phyloP scores from a whole-genome alignment of 225 moss, liverwort and hornwort species.

The Pseudisothecium myosuroides region DNA sequence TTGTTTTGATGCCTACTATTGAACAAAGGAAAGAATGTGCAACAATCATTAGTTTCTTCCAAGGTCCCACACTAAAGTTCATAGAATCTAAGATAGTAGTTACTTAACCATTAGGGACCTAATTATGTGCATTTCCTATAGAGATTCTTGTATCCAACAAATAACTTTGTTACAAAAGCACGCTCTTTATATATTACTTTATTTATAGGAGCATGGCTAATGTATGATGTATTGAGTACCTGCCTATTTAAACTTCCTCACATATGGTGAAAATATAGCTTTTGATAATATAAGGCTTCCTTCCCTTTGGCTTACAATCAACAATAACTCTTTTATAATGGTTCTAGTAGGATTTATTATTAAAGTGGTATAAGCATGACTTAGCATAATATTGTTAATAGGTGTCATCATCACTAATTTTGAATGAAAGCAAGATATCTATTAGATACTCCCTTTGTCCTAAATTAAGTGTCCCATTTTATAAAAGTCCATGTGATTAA shows the following conservation, averaged over 20 bases:
- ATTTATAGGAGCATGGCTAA: fast-evolving
- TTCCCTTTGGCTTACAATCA: not conserved
- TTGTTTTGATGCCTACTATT: no score
- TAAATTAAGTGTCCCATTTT: not conserved
- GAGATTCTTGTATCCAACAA: not conserved
- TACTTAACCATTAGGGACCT: not conserved
- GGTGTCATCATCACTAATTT: not conserved
- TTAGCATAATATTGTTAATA: not conserved
- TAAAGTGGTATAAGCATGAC: not conserved
- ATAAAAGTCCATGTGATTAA: not conserved
- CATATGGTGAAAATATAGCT: not conserved
- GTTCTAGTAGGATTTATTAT: not conserved
- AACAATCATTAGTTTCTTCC: not conserved
- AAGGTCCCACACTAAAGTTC: not conserved
- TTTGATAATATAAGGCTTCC: not conserved
- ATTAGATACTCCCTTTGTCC: fast-evolving
- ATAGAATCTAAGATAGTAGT: not conserved
- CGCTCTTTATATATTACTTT: not conserved
- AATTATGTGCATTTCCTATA: not conserved
- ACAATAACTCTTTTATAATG: not conserved
- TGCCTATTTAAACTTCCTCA: not conserved
- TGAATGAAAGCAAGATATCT: not conserved
- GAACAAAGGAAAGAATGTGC: not conserved
- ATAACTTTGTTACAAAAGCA: not conserved
- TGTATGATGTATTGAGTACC: not conserved